Evolutionary conservation across 2,329 filamentous ascomycete species (phyloP), one percentile per base, ranked within the genome.

Genomic region (Penicillium crustosum): DNA sequence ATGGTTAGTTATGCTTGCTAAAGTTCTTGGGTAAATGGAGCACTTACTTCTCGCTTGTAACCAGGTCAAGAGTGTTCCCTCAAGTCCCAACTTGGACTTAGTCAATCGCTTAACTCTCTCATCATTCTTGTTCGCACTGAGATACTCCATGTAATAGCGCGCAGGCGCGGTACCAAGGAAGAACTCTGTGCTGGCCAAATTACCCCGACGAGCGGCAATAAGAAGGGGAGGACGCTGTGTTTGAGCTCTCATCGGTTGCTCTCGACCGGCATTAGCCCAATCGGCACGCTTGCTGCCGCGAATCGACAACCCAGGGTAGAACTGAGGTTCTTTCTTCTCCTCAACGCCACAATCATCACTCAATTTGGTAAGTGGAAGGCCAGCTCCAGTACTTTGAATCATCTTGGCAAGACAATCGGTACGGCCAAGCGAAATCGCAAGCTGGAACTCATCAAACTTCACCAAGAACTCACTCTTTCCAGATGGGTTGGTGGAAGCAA

Each of bases 231-330:
- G 62, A 19, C 54, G 57, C 17, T 53, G 45, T 31, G 17, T 47
- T 17, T 33, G 33, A 6, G 23, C 2, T 42, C 56, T 58, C 21
- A 31, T 27, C 13, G 21, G 45, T 35, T 23, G 19, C 13, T 23
- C 45, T 23, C 83, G 81, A 3, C 86, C 85, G 7, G 84, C 84
- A 23, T 81, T 82, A 1, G 89, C 89, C 91, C 90, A 95, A 65
- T 93, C 90, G 35, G 79, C 78, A 49, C 85, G 79, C 73, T 93
- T 93, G 72, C 85, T 86, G 2, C 90, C 90, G 62, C 89, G 86
- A 1, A 95, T 87, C 1, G 85, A 87, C 31, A 93, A 73, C 0
- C 91, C 91, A 72, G 90, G 88, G 68, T 95, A 95, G 71, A 85
- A 90, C 19, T 82, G 82, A 1, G 89, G 85, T 70, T 88, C 89